Evolutionary conservation across 78 protist species (phyloP).

Genomic region (Dictyostelium citrinum): DNA sequence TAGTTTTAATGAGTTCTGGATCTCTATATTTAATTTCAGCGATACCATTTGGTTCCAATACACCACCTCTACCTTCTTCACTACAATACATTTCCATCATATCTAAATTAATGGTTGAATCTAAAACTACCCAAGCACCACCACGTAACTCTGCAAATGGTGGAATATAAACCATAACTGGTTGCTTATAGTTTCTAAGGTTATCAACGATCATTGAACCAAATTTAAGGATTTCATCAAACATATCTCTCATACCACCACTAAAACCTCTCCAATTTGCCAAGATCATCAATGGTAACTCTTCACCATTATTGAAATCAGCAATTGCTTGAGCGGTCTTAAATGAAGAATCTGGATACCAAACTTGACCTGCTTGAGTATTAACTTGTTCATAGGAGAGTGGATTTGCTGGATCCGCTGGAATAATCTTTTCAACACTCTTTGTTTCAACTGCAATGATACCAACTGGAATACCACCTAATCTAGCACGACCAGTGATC

Average conservation of each 20-base stretch:
- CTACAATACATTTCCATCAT: conserved; percentile 97
- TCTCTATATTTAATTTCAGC: conserved; percentile 91
- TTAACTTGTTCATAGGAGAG: conserved; percentile 71
- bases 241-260: conserved; percentile 99
- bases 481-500: conserved; percentile 95
- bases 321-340: conserved; percentile 97
- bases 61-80: conserved; percentile 92
- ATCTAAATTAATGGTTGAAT: conserved; percentile 93
- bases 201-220: conserved; percentile 97
- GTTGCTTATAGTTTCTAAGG: conserved; percentile 92
- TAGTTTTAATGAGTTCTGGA: conserved; percentile 82
- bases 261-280: conserved; percentile 98
- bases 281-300: conserved; percentile 93
- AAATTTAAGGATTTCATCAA: conserved; percentile 97
- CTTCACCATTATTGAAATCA: conserved; percentile 94
- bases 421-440: conserved; percentile 85
- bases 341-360: conserved; percentile 98
- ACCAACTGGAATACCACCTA: conserved; percentile 98
- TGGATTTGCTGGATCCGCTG: conserved; percentile 98
- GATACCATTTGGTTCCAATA: conserved; percentile 96
- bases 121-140: conserved; percentile 99
- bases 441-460: conserved; percentile 96
- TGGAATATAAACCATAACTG: conserved; percentile 96
- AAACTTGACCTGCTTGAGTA: conserved; percentile 96
- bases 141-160: conserved; percentile 96